phyloP scores from a whole-genome alignment of 805 yeast species.

The Kuraishia capsulata region DNA sequence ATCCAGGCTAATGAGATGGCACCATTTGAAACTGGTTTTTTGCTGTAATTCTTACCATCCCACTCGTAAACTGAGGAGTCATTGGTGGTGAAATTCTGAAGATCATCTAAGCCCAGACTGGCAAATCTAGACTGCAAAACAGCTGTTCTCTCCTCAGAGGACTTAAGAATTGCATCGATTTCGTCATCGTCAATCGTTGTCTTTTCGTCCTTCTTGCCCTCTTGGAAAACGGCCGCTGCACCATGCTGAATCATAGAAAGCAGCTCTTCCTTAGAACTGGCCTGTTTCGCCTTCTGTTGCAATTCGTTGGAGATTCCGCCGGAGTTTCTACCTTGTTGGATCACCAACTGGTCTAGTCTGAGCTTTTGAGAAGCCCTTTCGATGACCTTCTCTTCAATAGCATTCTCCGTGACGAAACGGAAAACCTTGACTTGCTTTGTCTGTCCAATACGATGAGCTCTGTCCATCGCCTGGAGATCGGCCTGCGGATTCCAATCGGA shows the following conservation, averaged over 20 bases:
- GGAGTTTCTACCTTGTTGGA: slow-evolving; percentile 67
- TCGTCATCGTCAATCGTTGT: slow-evolving; percentile 40
- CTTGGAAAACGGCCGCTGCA: slow-evolving; percentile 54
- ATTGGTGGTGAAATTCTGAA: slow-evolving; percentile 66
- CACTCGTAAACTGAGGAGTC: slow-evolving; percentile 67
- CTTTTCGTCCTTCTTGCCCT: slow-evolving; percentile 19
- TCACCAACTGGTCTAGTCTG: slow-evolving; percentile 87
- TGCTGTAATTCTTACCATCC: slow-evolving; percentile 79
- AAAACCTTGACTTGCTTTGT: slow-evolving; percentile 89
- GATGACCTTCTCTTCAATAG: slow-evolving; percentile 91
- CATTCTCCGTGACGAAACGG: slow-evolving; percentile 90
- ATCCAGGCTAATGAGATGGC: slow-evolving; percentile 60
- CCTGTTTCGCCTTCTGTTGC: slow-evolving; percentile 26
- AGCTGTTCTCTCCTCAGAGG: slow-evolving; percentile 56
- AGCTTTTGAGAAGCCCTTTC: slow-evolving; percentile 94
- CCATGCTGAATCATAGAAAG: slow-evolving; percentile 80
- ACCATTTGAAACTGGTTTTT: slow-evolving; percentile 45
- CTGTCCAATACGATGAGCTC: slow-evolving; percentile 86
- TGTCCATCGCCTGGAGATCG: slow-evolving; percentile 82
- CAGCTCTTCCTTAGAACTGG: slow-evolving; percentile 58
- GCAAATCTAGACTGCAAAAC: slow-evolving; percentile 56
- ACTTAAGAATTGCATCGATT: slow-evolving; percentile 49
- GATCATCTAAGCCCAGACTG: slow-evolving; percentile 63
- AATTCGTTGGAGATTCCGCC: slow-evolving; percentile 19
- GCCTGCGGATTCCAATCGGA: slow-evolving; percentile 91